Evolutionary conservation across 345 rosid species (phyloP).

Genomic region (Acer negundo): DNA sequence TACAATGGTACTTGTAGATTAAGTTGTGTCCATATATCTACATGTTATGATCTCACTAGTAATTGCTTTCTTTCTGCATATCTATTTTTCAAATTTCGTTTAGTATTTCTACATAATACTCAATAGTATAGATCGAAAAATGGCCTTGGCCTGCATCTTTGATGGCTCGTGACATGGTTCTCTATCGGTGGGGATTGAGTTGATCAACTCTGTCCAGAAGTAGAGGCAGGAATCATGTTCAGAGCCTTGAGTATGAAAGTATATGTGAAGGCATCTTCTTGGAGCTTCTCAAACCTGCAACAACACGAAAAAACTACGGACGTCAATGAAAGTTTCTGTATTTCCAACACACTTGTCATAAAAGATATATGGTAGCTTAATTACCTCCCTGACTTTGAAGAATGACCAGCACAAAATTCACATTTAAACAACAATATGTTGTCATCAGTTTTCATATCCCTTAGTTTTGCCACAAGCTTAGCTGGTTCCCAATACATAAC

Average conservation of each 20-base stretch:
- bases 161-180: no score
- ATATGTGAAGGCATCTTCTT: constrained; percentile 71
- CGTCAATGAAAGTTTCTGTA: not conserved
- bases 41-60: not conserved
- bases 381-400: constrained; percentile 88
- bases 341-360: not conserved
- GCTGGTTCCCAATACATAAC: constrained; percentile 95
- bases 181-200: no score
- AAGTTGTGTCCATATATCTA: no score
- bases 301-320: not conserved
- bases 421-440: constrained; percentile 80
- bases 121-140: no score
- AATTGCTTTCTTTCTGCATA: no score
- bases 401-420: constrained; percentile 93
- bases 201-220: constrained; percentile 14
- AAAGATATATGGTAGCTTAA: constrained; percentile 19
- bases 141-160: no score
- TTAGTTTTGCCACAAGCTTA: constrained; percentile 86
- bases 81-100: no score
- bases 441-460: constrained; percentile 77
- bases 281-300: constrained; percentile 93
- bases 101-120: no score
- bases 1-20: not conserved
- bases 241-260: constrained; percentile 75
- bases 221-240: constrained; percentile 58